A percentile compares a stretch with the other conserved stretches of the same genome.
Evolutionary conservation across 257 asterid genomes (phyloP).

Genomic region (Avicennia marina): DNA sequence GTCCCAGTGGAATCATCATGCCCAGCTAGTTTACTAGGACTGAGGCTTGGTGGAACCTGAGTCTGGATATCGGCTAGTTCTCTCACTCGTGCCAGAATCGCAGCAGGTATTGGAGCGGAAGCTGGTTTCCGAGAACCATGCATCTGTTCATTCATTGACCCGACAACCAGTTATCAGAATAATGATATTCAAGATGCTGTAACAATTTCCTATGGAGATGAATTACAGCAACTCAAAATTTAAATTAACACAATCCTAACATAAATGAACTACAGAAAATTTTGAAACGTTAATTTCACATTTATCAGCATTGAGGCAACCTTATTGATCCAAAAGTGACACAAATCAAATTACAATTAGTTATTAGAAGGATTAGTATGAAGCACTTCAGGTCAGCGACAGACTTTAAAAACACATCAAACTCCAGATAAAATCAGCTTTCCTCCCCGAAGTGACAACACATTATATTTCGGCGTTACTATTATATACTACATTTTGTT

Average conservation of each 20-base stretch:
- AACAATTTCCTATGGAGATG: background rate
- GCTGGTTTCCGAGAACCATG: constrained; percentile 61
- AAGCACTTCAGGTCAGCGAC: background rate
- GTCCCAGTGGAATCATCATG: constrained; percentile 24
- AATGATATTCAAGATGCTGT: background rate
- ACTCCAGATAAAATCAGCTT: too few species aligned
- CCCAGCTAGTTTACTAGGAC: constrained; percentile 39
- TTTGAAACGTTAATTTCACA: too few species aligned
- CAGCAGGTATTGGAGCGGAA: constrained; percentile 66
- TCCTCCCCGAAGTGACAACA: too few species aligned
- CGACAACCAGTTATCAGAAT: background rate
- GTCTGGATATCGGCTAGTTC: constrained; percentile 80
- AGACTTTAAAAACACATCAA: constrained; percentile 1
- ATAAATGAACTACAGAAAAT: background rate
- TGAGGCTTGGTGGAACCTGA: constrained; percentile 39
- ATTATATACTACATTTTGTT: background rate
- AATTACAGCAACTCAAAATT: too few species aligned
- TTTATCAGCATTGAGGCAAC: constrained; percentile 1
- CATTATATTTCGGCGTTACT: too few species aligned
- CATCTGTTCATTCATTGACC: constrained; percentile 34
- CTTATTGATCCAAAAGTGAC: background rate
- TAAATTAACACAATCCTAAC: background rate
- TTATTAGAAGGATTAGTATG: background rate
- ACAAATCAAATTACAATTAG: background rate
- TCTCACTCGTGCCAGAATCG: constrained; percentile 73